These are phyloP conservation scores for Terana coerulea DNA, from an alignment of 768 basidiomycete species.

Conservation along the genomic window DNA sequence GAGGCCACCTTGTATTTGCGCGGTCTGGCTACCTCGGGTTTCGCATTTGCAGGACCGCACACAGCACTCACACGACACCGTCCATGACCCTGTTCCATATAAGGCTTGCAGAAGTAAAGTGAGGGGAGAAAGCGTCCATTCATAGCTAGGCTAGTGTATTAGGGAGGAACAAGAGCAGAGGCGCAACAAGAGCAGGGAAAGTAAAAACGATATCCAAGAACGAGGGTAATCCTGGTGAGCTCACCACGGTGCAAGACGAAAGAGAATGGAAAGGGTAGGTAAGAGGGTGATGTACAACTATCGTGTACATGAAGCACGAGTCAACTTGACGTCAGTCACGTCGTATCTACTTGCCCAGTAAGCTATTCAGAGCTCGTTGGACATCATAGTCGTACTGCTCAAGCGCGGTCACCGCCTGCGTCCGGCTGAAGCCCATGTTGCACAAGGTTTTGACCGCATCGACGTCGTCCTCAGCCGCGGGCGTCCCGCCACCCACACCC, in stretches of 20 bases:
- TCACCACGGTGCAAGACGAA: not conserved
- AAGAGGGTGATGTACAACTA: slow-evolving; percentile 20
- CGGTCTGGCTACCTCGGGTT: too few species aligned
- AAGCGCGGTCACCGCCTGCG: slow-evolving; percentile 77
- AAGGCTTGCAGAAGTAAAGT: too few species aligned
- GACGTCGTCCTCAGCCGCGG: slow-evolving; percentile 66
- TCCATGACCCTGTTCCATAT: too few species aligned
- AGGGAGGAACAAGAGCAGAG: slow-evolving; percentile 6
- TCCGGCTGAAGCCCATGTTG: slow-evolving; percentile 87
- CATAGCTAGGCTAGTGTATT: too few species aligned
- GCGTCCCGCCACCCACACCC: slow-evolving; percentile 28
- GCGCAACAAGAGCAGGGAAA: slow-evolving; percentile 8
- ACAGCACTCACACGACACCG: too few species aligned
- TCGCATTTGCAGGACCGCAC: too few species aligned
- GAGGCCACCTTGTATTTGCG: too few species aligned
- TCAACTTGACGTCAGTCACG: not conserved
- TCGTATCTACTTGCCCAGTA: slow-evolving; percentile 40
- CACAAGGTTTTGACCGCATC: slow-evolving; percentile 76
- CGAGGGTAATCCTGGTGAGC: slow-evolving; percentile 12
- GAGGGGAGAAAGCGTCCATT: slow-evolving; percentile 10
- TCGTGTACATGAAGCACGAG: slow-evolving; percentile 19
- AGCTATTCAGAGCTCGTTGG: slow-evolving; percentile 68
- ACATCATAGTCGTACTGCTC: slow-evolving; percentile 85
- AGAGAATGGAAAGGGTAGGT: slow-evolving; percentile 12
- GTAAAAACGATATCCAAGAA: slow-evolving; percentile 16